Base-by-base conservation (phyloP, 306 rosid species). In the Pyrus betulifolia region DNA sequence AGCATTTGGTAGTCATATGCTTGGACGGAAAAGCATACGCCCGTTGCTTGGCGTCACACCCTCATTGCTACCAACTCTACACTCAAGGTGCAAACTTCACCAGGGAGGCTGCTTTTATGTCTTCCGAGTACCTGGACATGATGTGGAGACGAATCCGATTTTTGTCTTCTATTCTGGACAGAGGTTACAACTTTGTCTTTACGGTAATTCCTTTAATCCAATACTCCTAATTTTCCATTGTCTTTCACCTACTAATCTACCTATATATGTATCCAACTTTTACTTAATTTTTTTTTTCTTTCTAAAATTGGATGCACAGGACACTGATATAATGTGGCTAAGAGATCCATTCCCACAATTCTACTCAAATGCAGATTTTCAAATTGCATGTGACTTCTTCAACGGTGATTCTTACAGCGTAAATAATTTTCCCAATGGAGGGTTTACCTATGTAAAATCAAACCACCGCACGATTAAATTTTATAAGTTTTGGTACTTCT, bases 281-380 rank as follows among this genome's bases (percentile, higher is more conserved):
- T 18, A 49, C 8, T 49, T 49, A 4, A 4, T 3, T 15, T 15
- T 49, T 49, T 49, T 49, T 49, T 2, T 15, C 7, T 46, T 46
- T 46, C 19, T 1, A 49, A 49, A 15, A 49, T 49, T 49, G 55
- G 55, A 62, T 14, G 40, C 52, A 75, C 79, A 94, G 98, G 98
- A 94, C 69, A 71, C 87, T 11, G 97, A 94, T 67, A 83, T 94
- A 52, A 90, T 94, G 97, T 94, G 98, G 98, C 78, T 94, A 18
- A 81, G 91, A 45, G 75, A 90, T 76, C 98, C 98, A 21, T 94
- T 94, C 75, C 73, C 21, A 7, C 74, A 15, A 2, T 92, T 94
- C 74, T 83, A 81, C 59, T 55, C 75, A 33, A 85, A 90, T 4
- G 85, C 79, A 3, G 98, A 92, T 77, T 92, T 94, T 76, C 98